These are phyloP conservation scores for Catharanthus roseus DNA, from an alignment of 257 asterid species.

Conservation along the genomic window DNA sequence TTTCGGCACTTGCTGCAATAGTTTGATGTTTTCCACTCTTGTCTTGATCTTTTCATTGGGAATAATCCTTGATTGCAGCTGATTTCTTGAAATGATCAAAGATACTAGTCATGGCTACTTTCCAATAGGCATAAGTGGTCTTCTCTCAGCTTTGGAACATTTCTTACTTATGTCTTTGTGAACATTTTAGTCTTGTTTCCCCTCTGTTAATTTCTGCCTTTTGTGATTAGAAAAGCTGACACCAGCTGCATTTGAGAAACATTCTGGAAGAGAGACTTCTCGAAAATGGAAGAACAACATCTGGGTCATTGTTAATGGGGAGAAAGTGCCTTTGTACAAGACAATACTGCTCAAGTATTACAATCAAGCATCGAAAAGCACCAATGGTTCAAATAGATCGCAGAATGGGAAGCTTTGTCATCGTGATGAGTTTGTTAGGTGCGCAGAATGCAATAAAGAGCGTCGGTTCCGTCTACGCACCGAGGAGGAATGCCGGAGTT, in stretches of 20 bases:
- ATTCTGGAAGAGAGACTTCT: constrained; percentile 53
- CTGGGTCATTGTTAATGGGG: constrained; percentile 47
- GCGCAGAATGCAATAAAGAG: constrained; percentile 36
- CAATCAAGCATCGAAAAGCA: constrained; percentile 35
- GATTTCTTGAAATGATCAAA: not conserved
- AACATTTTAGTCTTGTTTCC: constrained; percentile 3
- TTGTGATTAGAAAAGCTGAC: constrained; percentile 41
- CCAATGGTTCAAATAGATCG: constrained; percentile 35
- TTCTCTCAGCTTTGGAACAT: not conserved
- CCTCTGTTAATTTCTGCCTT: constrained; percentile 10
- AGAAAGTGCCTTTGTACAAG: constrained; percentile 47
- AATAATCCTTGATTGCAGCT: not conserved
- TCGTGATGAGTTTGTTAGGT: constrained; percentile 45
- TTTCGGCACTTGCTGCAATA: not conserved
- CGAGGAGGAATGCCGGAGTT: constrained; percentile 44
- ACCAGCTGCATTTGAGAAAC: constrained; percentile 57
- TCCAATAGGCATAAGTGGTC: not conserved
- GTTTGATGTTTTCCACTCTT: not conserved
- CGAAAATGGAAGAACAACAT: constrained; percentile 57
- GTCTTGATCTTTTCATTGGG: not conserved
- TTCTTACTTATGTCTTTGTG: not conserved
- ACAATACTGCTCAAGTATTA: constrained; percentile 49
- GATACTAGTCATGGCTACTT: not conserved
- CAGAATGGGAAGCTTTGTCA: constrained; percentile 31
- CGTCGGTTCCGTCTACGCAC: constrained; percentile 51